phyloP scores from a whole-genome alignment of 306 rosid species.

The Trichosanthes truncata region DNA sequence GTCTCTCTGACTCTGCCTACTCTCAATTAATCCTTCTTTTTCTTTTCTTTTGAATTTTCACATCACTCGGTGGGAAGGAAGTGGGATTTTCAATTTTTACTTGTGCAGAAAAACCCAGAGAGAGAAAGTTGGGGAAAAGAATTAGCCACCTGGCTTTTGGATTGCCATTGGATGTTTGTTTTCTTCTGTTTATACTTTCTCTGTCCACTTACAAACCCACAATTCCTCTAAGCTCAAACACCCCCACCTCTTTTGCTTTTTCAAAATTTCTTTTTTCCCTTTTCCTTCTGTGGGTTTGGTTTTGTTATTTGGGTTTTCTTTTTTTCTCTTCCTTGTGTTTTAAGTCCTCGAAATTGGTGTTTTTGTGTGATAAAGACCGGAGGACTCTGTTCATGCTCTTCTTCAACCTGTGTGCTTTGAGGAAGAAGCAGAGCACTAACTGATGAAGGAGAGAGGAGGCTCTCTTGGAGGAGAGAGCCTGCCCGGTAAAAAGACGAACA shows the following conservation, averaged over 20 bases:
- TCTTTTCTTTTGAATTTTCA: slow-evolving; percentile 26
- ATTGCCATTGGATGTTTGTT: slow-evolving; percentile 24
- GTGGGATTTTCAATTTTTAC: slow-evolving; percentile 9
- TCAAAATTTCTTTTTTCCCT: neutral
- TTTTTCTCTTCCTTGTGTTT: neutral
- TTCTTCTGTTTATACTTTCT: slow-evolving; percentile 23
- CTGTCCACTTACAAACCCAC: slow-evolving; percentile 25
- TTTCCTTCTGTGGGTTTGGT: slow-evolving; percentile 29
- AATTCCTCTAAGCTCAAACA: slow-evolving; percentile 14
- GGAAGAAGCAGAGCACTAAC: slow-evolving; percentile 16
- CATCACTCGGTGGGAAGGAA: slow-evolving; percentile 32
- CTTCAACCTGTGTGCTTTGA: slow-evolving; percentile 10
- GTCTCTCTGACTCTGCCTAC: slow-evolving; percentile 7
- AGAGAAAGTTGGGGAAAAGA: neutral
- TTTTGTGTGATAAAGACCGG: slow-evolving; percentile 26
- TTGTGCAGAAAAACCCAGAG: slow-evolving; percentile 15
- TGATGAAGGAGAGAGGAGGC: slow-evolving; percentile 93
- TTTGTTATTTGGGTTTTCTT: neutral
- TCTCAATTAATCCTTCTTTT: slow-evolving; percentile 12
- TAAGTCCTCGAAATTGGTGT: slow-evolving; percentile 52
- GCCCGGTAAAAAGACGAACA: slow-evolving; percentile 25
- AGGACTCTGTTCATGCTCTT: slow-evolving; percentile 8
- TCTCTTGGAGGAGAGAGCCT: slow-evolving; percentile 95
- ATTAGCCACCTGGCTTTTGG: slow-evolving; percentile 27
- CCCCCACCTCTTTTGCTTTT: neutral